These are phyloP conservation scores for Ceratocystis harringtonii DNA, from an alignment of 2,329 filamentous ascomycete genomes.

Conservation along the genomic window DNA sequence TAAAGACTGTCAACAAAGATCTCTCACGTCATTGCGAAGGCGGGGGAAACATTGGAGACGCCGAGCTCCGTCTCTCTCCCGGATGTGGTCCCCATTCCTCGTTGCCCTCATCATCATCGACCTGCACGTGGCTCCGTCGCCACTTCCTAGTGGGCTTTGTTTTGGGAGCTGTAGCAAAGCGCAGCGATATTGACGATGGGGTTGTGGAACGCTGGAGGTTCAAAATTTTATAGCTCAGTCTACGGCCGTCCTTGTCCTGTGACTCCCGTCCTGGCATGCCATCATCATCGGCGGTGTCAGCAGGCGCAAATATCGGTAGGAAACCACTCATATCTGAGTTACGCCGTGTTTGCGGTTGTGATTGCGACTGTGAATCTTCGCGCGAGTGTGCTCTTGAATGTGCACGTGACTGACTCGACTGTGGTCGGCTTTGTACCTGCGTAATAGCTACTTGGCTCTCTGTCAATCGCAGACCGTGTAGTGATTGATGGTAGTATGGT, in stretches of 20 bases:
- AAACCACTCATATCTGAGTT: conserved; percentile 10
- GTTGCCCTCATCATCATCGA: conserved; percentile 4
- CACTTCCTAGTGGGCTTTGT: conserved; percentile 6
- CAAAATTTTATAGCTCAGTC: conserved; percentile 16
- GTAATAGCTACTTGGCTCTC: conserved; percentile 2
- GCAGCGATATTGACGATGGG: conserved; percentile 13
- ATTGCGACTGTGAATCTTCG: not conserved
- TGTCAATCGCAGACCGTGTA: not conserved
- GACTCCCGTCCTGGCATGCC: not conserved
- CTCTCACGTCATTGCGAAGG: not conserved
- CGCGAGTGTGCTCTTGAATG: not conserved
- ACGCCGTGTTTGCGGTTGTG: not conserved
- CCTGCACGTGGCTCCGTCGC: not conserved
- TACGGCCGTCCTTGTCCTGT: conserved; percentile 8
- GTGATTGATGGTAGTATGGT: not conserved
- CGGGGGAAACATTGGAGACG: conserved; percentile 7
- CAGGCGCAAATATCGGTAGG: conserved; percentile 15
- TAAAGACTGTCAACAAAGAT: not conserved
- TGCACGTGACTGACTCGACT: not conserved
- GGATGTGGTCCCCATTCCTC: conserved; percentile 14
- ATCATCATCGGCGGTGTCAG: conserved; percentile 9
- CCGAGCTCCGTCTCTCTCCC: conserved; percentile 8
- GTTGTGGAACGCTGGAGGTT: conserved; percentile 14
- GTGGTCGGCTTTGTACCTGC: not conserved
- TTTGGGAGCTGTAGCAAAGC: conserved; percentile 14